These are phyloP conservation scores for Aspergillus floridensis DNA, from an alignment of 2,329 filamentous ascomycete species.

Conservation along the genomic window DNA sequence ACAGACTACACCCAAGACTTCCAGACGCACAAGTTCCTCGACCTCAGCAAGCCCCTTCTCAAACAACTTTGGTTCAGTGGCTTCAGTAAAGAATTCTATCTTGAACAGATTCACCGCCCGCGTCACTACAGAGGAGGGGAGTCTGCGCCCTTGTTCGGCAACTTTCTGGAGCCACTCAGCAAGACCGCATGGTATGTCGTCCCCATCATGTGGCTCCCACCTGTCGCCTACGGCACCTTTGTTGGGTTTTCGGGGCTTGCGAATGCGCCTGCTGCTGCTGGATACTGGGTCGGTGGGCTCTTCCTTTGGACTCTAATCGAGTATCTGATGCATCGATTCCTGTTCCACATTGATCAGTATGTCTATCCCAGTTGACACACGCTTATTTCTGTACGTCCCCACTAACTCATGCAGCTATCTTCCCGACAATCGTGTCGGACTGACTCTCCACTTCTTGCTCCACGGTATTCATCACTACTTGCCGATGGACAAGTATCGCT, in stretches of 20 bases:
- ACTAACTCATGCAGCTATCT: slow-evolving; percentile 61
- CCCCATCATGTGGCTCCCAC: slow-evolving; percentile 81
- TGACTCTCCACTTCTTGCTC: slow-evolving; percentile 87
- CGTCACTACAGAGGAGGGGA: slow-evolving; percentile 92
- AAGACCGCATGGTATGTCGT: slow-evolving; percentile 94
- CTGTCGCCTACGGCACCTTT: slow-evolving; percentile 68
- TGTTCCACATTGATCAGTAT: slow-evolving; percentile 93
- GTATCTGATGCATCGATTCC: slow-evolving; percentile 80
- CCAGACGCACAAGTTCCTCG: slow-evolving; percentile 89
- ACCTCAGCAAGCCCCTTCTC: slow-evolving; percentile 79
- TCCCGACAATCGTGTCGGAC: slow-evolving; percentile 82
- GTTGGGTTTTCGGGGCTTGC: slow-evolving; percentile 62
- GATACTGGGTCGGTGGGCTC: slow-evolving; percentile 69
- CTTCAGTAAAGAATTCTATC: slow-evolving; percentile 93
- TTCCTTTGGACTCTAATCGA: slow-evolving; percentile 86
- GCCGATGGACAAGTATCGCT: slow-evolving; percentile 96
- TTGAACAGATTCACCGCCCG: slow-evolving; percentile 92
- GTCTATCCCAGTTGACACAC: slow-evolving; percentile 27
- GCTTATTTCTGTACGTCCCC: not conserved
- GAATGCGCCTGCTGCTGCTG: slow-evolving; percentile 47
- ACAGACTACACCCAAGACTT: slow-evolving; percentile 76
- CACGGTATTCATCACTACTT: slow-evolving; percentile 98
- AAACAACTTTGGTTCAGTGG: slow-evolving; percentile 83
- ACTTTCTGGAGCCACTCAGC: slow-evolving; percentile 96
- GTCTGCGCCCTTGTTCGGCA: slow-evolving; percentile 92